Base-by-base conservation (phyloP, 345 rosid genomes). In the Eucalyptus erythrocorys region DNA sequence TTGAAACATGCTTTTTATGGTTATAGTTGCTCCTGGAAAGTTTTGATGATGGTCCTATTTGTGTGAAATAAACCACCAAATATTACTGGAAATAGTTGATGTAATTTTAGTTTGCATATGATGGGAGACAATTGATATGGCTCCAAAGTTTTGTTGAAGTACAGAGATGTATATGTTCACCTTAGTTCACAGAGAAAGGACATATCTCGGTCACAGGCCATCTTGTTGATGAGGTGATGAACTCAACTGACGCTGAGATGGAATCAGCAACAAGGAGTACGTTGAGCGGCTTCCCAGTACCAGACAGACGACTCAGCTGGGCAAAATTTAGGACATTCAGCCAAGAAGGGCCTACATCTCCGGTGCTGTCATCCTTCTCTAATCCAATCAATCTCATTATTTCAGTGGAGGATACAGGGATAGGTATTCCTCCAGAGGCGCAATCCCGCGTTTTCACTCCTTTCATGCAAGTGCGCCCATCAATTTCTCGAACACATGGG, bases 321-420 rank as follows among this genome's bases (percentile, higher is more conserved):
- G 91, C 91, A 89, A 95, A 92, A 55, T 96, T 97, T 91, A 94
- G 91, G 92, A 76, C 90, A 86, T 96, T 94, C 92, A 92, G 87
- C 88, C 92, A 90, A 88, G 95, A 92, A 87, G 94, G 94, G 57
- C 85, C 93, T 30, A 51, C 45, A 40, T 48, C 10, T 87, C 48
- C 89, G 45, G 86, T 90, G 87, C 90, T 89, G 27, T 86, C 92
- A 81, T 91, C 94, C 82, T 89, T 59, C 76, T 64, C 76, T 49
- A 92, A 94, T 87, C 90, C 90, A 30, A 86, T 96, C 89, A 94
- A 94, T 90, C 89, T 97, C 85, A 94, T 97, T 8, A 94, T 97
- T 71, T 97, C 99, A 11, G 99, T 97, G 85, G 99, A 97, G 91
- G 99, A 97, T 91, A 97, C 99, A 21, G 99, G 99, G 24, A 94